phyloP scores from a whole-genome alignment of 2,329 filamentous ascomycete genomes.

The Shiraia sp. region DNA sequence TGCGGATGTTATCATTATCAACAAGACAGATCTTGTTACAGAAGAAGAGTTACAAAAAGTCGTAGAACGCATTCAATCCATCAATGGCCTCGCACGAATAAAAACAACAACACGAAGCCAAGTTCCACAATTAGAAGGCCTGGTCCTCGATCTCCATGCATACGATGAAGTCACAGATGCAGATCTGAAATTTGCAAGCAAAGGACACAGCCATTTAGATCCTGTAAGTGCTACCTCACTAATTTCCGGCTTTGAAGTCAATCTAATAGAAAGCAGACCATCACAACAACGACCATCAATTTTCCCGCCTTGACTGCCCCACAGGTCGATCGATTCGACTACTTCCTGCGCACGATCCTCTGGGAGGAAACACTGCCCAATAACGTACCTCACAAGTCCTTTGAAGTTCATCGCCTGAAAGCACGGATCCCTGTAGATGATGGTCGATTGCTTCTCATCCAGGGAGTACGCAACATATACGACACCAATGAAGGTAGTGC shows the following conservation, averaged over 20 bases:
- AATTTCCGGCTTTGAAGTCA: no score
- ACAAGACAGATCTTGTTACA: conserved; percentile 86
- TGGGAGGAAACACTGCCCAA: conserved; percentile 74
- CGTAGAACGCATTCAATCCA: conserved; percentile 72
- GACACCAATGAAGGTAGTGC: conserved; percentile 71
- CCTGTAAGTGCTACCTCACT: conserved; percentile 59
- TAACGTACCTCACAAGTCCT: conserved; percentile 39
- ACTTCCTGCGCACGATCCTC: conserved; percentile 79
- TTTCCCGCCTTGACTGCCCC: conserved; percentile 62
- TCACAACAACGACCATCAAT: conserved; percentile 77
- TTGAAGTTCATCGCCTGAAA: conserved; percentile 89
- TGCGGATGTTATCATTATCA: conserved; percentile 91
- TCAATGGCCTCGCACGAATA: conserved; percentile 87
- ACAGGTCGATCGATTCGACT: conserved; percentile 69
- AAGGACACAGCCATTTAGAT: conserved; percentile 90
- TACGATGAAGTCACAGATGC: conserved; percentile 78
- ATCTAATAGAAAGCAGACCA: conserved; percentile 60
- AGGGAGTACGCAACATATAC: conserved; percentile 92
- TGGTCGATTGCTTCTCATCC: conserved; percentile 74
- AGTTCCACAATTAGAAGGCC: conserved; percentile 80
- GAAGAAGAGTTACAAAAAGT: conserved; percentile 70
- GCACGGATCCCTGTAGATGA: conserved; percentile 70
- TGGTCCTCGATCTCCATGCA: conserved; percentile 87
- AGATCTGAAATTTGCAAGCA: conserved; percentile 67
- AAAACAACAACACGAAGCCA: conserved; percentile 79